Conservation (phyloP, 106 monocot species). For the Agapanthus africanus region DNA sequence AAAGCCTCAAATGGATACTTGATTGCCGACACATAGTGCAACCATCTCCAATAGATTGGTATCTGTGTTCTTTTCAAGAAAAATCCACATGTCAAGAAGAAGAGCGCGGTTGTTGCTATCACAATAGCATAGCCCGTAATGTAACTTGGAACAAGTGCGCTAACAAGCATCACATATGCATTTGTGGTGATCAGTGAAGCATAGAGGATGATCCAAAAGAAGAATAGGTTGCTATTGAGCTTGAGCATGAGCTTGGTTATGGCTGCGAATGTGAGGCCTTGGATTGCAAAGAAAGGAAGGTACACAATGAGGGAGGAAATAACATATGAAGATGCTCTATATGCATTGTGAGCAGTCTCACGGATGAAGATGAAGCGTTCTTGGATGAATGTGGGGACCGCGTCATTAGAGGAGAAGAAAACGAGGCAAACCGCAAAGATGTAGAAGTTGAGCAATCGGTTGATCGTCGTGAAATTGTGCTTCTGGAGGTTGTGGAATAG, state of each 20-base stretch:
- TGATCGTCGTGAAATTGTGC: constrained; percentile 20
- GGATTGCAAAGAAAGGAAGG: constrained; percentile 39
- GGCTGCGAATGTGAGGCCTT: constrained; percentile 25
- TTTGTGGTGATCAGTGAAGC: constrained; percentile 37
- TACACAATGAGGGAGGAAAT: constrained; percentile 31
- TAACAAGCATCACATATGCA: constrained; percentile 39
- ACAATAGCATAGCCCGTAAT: constrained; percentile 39
- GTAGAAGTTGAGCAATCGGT: constrained; percentile 43
- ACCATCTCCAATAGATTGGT: constrained; percentile 28
- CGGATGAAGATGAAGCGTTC: constrained; percentile 60
- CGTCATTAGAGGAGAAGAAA: constrained; percentile 52
- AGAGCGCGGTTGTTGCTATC: constrained; percentile 38
- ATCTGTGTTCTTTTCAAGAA: constrained; percentile 32
- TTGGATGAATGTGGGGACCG: constrained; percentile 45
- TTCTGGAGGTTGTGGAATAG: constrained; percentile 26
- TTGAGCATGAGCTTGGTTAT: constrained; percentile 28
- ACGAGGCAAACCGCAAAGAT: constrained; percentile 40
- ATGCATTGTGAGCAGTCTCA: constrained; percentile 45
- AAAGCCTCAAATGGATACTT: constrained; percentile 43
- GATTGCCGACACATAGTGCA: constrained; percentile 32
- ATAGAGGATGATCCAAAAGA: constrained; percentile 36
- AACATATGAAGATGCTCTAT: constrained; percentile 43
- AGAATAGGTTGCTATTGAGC: constrained; percentile 26
- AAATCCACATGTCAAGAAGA: constrained; percentile 41
- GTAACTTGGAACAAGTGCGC: constrained; percentile 42